Conservation (phyloP, 1,284 basidiomycete species). For the Leccinum solheimii region DNA sequence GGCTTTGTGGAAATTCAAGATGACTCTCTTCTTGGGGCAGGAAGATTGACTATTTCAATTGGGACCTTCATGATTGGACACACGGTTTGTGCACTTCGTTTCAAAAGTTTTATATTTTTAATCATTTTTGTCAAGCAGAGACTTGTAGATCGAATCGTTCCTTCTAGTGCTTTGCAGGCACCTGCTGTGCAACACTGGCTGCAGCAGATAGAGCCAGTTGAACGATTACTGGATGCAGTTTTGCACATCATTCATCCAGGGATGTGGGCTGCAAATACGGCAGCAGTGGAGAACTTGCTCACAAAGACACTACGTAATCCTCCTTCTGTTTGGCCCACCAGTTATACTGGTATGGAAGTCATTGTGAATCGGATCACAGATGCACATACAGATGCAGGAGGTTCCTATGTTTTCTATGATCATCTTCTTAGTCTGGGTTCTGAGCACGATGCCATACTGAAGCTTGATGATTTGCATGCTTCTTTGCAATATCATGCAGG, state of each 20-base stretch:
- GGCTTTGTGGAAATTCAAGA: neutral
- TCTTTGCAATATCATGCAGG: too few species aligned
- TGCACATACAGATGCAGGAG: too few species aligned
- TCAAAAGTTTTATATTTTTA: neutral
- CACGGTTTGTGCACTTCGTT: neutral
- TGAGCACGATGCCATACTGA: too few species aligned
- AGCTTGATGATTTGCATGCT: too few species aligned
- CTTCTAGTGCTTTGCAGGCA: neutral
- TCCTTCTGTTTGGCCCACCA: too few species aligned
- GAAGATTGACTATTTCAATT: neutral
- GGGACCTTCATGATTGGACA: neutral
- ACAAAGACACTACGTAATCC: too few species aligned
- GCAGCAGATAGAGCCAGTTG: neutral
- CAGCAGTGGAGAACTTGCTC: neutral
- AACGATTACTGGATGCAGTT: neutral
- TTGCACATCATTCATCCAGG: neutral
- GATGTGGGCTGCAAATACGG: neutral
- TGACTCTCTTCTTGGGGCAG: neutral
- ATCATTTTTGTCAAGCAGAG: neutral
- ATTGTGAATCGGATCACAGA: too few species aligned
- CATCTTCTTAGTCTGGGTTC: too few species aligned
- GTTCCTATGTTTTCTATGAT: too few species aligned
- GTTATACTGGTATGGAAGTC: too few species aligned
- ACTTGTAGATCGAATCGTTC: neutral
- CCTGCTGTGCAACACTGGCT: neutral